These are phyloP conservation scores for Metroxylon sagu DNA, from an alignment of 176 grass and related monocot species.

Conservation along the genomic window DNA sequence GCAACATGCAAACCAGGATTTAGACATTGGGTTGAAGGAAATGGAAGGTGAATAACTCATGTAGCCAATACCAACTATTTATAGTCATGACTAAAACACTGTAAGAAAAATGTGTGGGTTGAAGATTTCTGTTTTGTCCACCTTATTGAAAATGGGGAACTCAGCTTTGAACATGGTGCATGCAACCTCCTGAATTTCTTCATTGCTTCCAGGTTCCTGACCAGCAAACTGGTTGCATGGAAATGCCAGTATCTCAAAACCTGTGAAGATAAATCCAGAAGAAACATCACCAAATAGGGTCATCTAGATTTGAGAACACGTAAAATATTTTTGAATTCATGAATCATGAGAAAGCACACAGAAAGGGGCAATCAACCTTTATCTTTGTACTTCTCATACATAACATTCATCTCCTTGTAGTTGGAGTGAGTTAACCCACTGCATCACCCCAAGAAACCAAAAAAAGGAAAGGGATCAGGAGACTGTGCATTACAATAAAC, in stretches of 20 bases:
- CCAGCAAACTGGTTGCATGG: constrained; percentile 16
- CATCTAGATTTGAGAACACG: no score
- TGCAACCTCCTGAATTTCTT: constrained; percentile 10
- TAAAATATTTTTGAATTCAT: no score
- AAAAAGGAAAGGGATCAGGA: no score
- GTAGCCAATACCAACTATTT: no score
- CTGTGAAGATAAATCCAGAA: neutral
- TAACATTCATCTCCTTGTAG: constrained; percentile 19
- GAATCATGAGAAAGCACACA: neutral
- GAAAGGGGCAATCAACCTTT: neutral
- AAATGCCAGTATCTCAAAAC: constrained; percentile 19
- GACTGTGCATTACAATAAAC: no score
- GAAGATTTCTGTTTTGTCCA: neutral
- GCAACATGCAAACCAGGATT: no score
- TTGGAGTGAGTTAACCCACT: constrained; percentile 19
- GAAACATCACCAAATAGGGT: no score
- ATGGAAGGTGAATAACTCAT: no score
- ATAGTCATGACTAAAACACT: no score
- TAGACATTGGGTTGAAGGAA: no score
- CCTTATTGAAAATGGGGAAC: constrained; percentile 20
- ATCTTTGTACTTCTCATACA: constrained; percentile 19
- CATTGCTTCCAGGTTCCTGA: constrained; percentile 17
- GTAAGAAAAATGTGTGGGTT: no score
- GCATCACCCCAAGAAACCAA: neutral
- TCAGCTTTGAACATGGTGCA: constrained; percentile 13